Evolutionary conservation across 108 stramenopile species (phyloP), one percentile per base, ranked within the genome.

Genomic region (Cyclotella atomus): DNA sequence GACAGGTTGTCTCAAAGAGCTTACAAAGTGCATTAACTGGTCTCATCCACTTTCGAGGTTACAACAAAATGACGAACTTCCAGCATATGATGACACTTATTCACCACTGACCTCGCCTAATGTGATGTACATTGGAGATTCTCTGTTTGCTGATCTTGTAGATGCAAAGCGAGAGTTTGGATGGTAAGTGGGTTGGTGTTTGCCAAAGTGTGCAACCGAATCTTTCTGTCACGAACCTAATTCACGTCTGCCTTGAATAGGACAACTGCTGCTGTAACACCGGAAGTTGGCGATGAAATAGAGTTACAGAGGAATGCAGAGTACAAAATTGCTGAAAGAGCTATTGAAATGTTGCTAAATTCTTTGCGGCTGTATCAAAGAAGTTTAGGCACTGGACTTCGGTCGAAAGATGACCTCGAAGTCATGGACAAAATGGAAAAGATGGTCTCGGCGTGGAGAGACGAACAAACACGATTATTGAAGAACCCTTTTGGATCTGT

Each of bases 61-160:
- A 5, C 29, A 28, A 20, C 29, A 28, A 20, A 44, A 24, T 35
- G 66, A 62, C 20, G 56, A 59, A 21, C 75, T 55, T 34, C 28
- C 38, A 28, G 72, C 46, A 29, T 74, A 63, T 49, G 59, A 81
- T 59, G 63, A 73, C 12, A 83, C 65, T 25, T 43, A 82, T 79
- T 50, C 75, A 65, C 56, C 75, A 28, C 33, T 91, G 28, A 77
- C 84, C 10, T 82, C 79, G 25, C 83, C 93, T 8, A 88, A 86
- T 41, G 97, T 98, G 0, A 77, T 99, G 68, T 99, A 97, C 75
- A 86, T 99, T 62, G 98, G 98, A 20, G 98, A 99, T 65, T 95
- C 94, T 27, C 77, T 99, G 15, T 97, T 97, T 83, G 97, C 98
- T n/a, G 97, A 99, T 86, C 73, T 99, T 34, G 97, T 98, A 9